Percentiles rank a stretch among this genome's conserved stretches.
Conservation (phyloP, 345 rosid species). For the Brassica cretica region DNA sequence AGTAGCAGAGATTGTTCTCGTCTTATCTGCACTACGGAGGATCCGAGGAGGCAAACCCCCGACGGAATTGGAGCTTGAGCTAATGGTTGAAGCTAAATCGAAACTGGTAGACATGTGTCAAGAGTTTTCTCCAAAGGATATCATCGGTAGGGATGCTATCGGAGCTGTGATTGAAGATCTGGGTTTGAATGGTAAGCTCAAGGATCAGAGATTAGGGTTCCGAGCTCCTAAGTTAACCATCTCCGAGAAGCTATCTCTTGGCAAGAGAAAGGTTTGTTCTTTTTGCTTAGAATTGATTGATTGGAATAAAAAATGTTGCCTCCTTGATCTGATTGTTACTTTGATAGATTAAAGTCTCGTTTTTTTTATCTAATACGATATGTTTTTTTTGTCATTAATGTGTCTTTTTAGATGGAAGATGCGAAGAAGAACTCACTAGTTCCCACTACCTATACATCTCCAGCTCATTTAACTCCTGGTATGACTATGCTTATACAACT, state of each 20-base stretch:
- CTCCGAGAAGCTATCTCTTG: slow-evolving; percentile 65
- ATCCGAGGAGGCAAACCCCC: slow-evolving; percentile 77
- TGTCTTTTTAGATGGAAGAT: slow-evolving; percentile 71
- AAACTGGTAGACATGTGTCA: slow-evolving; percentile 62
- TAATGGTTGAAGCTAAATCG: slow-evolving; percentile 84
- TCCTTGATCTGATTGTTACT: neutral
- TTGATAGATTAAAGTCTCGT: neutral
- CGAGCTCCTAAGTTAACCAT: slow-evolving; percentile 62
- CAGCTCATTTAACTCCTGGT: slow-evolving; percentile 27
- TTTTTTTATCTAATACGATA: neutral
- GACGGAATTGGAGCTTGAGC: slow-evolving; percentile 65
- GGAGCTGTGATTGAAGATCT: slow-evolving; percentile 82
- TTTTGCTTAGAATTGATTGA: neutral
- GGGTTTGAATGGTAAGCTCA: slow-evolving; percentile 63
- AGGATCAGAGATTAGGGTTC: slow-evolving; percentile 74
- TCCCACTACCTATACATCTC: slow-evolving; percentile 49
- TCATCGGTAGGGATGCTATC: slow-evolving; percentile 60
- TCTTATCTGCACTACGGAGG: slow-evolving; percentile 73
- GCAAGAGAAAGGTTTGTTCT: slow-evolving; percentile 66
- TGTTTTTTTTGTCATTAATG: neutral
- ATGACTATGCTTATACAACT: slow-evolving; percentile 38
- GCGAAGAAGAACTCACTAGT: slow-evolving; percentile 56
- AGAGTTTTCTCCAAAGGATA: slow-evolving; percentile 64
- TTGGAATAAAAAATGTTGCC: neutral
- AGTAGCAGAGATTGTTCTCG: slow-evolving; percentile 88